Conservation (phyloP, 345 rosid species). For the Sonneratia alba region DNA sequence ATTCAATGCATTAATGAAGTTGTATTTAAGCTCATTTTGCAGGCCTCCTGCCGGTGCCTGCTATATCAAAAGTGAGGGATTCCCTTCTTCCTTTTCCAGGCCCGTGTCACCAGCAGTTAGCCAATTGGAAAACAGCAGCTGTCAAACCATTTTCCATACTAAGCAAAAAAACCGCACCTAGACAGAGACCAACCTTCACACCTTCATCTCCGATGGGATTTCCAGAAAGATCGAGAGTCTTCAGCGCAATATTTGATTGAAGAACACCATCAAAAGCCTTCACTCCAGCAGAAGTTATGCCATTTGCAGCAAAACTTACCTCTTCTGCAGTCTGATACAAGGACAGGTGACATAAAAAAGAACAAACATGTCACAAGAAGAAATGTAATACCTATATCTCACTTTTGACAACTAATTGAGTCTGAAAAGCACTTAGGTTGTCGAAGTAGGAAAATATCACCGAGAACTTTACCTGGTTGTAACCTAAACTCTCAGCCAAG, state of each 20-base stretch:
- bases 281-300: slow-evolving; percentile 77
- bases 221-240: slow-evolving; percentile 78
- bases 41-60: too few relatives aligned
- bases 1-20: too few relatives aligned
- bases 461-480: slow-evolving; percentile 56
- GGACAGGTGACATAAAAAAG: background rate
- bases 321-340: slow-evolving; percentile 62
- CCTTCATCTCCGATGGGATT: slow-evolving; percentile 96
- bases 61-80: too few relatives aligned
- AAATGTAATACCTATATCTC: background rate
- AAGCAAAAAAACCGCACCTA: background rate
- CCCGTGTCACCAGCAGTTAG: background rate
- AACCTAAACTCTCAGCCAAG: slow-evolving; percentile 81
- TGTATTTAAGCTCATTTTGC: too few relatives aligned
- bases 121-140: background rate
- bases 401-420: background rate
- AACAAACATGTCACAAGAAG: background rate
- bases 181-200: slow-evolving; percentile 54
- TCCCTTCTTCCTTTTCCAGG: too few relatives aligned
- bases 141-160: background rate
- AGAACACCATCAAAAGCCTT: slow-evolving; percentile 83
- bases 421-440: background rate
- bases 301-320: slow-evolving; percentile 94
- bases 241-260: slow-evolving; percentile 61
- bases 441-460: background rate